Base-by-base conservation (phyloP, 169 alveolate species). In the Eimeria acervulina region DNA sequence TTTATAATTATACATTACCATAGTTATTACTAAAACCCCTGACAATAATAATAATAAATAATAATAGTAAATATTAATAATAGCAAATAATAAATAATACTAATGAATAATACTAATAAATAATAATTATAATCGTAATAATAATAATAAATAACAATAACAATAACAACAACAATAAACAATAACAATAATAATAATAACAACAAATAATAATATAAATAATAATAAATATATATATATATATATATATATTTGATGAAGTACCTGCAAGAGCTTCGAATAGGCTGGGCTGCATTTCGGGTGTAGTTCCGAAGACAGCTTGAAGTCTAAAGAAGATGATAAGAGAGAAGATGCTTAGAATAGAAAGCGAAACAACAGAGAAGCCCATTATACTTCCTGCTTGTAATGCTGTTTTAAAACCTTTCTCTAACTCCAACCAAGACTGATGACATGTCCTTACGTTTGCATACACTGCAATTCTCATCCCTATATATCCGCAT, bases 341-440 rank as follows among this genome's bases (percentile, higher is more conserved):
- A 40, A 98, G 95, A 63, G 94, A 70, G 21, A 96, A 96, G 76
- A 98, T 97, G 40, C 97, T 96, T 33, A 96, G 63, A 66, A 98
- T 97, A n/a, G 98, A 98, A 47, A 98, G 74, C 3, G 99, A 98
- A 80, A 98, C 99, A 78, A 97, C 96, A 78, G 97, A 80, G 87
- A 98, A 97, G 31, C 99, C 99, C 98, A 98, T 97, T 88, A 98
- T 98, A 68, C 98, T 96, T 28, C 99, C 99, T 31, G 98, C 99
- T 78, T 97, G 97, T 42, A 98, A 81, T 47, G 99, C 98, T 26
- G 97, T 98, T 72, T 96, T 68, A 95, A 97, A 98, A 59, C 98
- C 99, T 61, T 63, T 92, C 40, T 98, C 97, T 42, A 68, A 68
- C 6, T 89, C 94, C 66, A 94, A 93, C 97, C 98, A 97, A 28